Base-by-base conservation (phyloP, 768 basidiomycete genomes). In the Tulasnella sp. region DNA sequence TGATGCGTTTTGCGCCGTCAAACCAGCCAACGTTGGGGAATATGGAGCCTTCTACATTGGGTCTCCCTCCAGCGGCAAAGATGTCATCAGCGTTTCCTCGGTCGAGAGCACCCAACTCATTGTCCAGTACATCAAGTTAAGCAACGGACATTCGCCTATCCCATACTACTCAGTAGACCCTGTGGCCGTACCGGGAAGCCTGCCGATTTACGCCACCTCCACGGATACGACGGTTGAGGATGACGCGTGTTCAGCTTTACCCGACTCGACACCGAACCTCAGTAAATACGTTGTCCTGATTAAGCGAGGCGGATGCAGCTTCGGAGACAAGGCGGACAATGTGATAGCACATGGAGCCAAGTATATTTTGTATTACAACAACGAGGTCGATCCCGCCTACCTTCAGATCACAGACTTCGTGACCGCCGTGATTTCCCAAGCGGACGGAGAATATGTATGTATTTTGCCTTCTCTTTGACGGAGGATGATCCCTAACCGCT, bases 1-100 rank as follows among this genome's bases (percentile, higher is more conserved):
- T 67, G 26, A 32, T 29, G 13, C 15, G 61, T 32, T 15, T 29
- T 20, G 10, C 39, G 15, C 81, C 82, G 15, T 80, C 83, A n/a
- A 35, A 39, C 82, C 83, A 0, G 85, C 85, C 6, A 86, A 86
- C 77, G 80, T 80, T 32, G 84, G 83, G 3, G 77, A 82, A 20
- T 81, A 83, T 61, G 85, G 85, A 29, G 80, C 83, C 9, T 85
- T 83, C 82, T 85, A 83, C 82, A 80, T 82, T 18, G 46, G 78
- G 80, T 40, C 75, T 81, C 23, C 86, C 85, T 72, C 83, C 80
- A 1, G 77, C 81, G 84, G 83, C 23, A 23, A 74, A 29, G 81
- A 81, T 16, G 83, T 82, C 29, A 82, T 84, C 80, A 77, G 80
- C 29, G 83, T 83, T 46, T 85, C 84, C 5, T 80, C 81, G 0